Conservation (phyloP, 495 filamentous ascomycete genomes). For the Penicillium cataractarum region DNA sequence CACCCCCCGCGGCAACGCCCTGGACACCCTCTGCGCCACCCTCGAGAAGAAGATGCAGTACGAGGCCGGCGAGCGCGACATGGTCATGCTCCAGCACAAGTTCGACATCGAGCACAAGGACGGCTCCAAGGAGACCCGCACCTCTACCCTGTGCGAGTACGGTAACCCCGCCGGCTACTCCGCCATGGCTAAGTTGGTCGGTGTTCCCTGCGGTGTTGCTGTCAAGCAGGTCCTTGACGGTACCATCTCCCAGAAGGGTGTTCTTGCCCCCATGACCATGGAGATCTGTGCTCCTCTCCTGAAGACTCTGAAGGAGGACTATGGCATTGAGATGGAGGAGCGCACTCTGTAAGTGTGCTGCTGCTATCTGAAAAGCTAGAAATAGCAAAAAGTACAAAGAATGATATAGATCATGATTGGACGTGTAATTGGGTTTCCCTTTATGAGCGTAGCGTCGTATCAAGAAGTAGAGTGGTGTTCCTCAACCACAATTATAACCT, state of each 20-base stretch:
- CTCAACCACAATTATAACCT: too few species aligned
- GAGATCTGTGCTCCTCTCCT: constrained; percentile 70
- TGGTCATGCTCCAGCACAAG: constrained; percentile 90
- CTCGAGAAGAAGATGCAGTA: constrained; percentile 93
- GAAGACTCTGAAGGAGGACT: constrained; percentile 57
- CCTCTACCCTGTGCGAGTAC: constrained; percentile 84
- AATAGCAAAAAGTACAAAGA: constrained; percentile 23
- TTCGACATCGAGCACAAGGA: constrained; percentile 88
- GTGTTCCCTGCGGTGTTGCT: constrained; percentile 63
- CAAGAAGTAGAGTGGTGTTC: too few species aligned
- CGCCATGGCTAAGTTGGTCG: constrained; percentile 87
- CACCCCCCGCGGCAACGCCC: constrained; percentile 74
- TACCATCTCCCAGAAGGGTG: constrained; percentile 73
- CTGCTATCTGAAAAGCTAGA: not conserved
- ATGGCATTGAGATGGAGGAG: constrained; percentile 38
- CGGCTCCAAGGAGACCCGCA: constrained; percentile 71
- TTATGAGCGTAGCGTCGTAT: not conserved
- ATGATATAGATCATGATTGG: constrained; percentile 21
- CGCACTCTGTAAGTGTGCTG: constrained; percentile 41
- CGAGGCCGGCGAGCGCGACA: constrained; percentile 79
- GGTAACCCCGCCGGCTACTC: constrained; percentile 81
- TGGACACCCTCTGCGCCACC: constrained; percentile 88
- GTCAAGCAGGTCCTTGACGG: constrained; percentile 85
- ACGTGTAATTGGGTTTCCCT: not conserved
- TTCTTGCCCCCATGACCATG: constrained; percentile 78